phyloP scores from a whole-genome alignment of 2,329 filamentous ascomycete genomes.

The Fusarium sacchari region DNA sequence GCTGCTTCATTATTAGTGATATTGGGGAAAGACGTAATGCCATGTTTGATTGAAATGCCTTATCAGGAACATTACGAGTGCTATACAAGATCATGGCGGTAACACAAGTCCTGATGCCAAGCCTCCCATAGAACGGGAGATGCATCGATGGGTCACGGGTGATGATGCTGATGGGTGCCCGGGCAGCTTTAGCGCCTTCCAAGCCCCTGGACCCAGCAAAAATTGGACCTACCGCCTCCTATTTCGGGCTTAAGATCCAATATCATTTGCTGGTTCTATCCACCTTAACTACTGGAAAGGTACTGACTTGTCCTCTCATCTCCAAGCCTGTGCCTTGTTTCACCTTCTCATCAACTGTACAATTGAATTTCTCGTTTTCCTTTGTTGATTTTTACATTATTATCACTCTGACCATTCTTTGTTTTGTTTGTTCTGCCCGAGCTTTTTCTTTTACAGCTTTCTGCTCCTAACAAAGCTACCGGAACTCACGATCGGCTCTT shows the following conservation, averaged over 20 bases:
- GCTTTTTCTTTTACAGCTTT: neutral
- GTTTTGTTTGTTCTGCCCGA: neutral
- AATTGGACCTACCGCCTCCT: constrained; percentile 34
- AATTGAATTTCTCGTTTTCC: constrained; percentile 21
- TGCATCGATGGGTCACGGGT: too few species aligned
- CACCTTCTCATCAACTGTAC: constrained; percentile 25
- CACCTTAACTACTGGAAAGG: constrained; percentile 10
- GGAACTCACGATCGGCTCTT: constrained; percentile 17
- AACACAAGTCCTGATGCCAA: constrained; percentile 14
- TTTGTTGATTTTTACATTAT: constrained; percentile 1
- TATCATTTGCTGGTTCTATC: constrained; percentile 29
- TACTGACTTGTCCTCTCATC: constrained; percentile 44
- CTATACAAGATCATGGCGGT: neutral
- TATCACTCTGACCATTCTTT: constrained; percentile 12
- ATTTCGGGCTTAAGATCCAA: constrained; percentile 21
- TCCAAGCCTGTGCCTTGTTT: constrained; percentile 34
- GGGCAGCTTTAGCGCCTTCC: constrained; percentile 32
- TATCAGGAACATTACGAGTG: constrained; percentile 6
- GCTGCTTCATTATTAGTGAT: neutral
- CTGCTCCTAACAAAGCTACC: neutral
- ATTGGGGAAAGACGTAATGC: neutral
- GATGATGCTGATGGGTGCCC: constrained; percentile 16
- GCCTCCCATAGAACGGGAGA: constrained; percentile 2
- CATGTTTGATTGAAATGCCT: constrained; percentile 5
- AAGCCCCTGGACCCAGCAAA: constrained; percentile 39